Percentiles rank a stretch among this genome's conserved stretches.
phyloP scores from a whole-genome alignment of 371 early-diverging fungal species.

The Fennellomyces sp. region DNA sequence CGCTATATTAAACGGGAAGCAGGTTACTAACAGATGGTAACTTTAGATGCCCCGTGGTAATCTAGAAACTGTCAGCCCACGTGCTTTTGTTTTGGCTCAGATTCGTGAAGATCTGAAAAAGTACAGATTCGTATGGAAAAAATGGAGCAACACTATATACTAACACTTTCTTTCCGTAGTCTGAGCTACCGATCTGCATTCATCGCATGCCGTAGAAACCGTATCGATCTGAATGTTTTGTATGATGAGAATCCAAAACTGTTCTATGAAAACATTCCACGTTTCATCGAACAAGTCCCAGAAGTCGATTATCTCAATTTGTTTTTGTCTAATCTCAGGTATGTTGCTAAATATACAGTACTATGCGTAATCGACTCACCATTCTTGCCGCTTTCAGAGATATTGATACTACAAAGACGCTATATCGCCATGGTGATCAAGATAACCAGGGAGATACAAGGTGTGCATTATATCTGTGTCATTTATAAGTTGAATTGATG shows the following conservation, averaged over 20 bases:
- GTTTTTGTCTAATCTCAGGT: constrained; percentile 82
- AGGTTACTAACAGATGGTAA: no score
- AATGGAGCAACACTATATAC: background rate
- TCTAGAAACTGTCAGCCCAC: constrained; percentile 93
- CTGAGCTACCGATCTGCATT: constrained; percentile 83
- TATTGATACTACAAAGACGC: constrained; percentile 69
- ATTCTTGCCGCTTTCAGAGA: constrained; percentile 51
- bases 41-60: constrained; percentile 93
- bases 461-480: no score
- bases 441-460: no score
- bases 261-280: constrained; percentile 68
- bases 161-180: constrained; percentile 17
- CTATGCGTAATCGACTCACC: background rate
- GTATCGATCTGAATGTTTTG: constrained; percentile 92
- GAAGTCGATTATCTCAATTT: constrained; percentile 90
- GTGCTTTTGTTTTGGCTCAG: constrained; percentile 85
- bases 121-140: constrained; percentile 17
- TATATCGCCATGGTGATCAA: constrained; percentile 55
- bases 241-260: constrained; percentile 74
- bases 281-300: constrained; percentile 78
- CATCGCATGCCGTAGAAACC: constrained; percentile 83
- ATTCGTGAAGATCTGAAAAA: constrained; percentile 74
- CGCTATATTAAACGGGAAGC: background rate
- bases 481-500: no score
- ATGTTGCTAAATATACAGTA: constrained; percentile 6